Percentiles rank a stretch among this genome's conserved stretches.
These are phyloP conservation scores for Postia placenta DNA, from an alignment of 768 basidiomycete genomes.

Conservation along the genomic window DNA sequence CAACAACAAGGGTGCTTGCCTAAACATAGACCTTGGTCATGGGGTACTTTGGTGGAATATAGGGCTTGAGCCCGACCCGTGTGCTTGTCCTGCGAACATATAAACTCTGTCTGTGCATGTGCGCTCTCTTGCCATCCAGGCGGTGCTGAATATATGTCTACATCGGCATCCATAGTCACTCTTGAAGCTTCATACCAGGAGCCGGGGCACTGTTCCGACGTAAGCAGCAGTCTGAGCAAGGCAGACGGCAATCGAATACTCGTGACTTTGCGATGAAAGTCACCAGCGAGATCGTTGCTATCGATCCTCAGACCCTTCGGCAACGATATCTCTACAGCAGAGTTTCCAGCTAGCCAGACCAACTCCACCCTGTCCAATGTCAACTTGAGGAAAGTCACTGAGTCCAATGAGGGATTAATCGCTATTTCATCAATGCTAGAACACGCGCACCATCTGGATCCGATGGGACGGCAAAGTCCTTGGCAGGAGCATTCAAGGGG, in stretches of 20 bases:
- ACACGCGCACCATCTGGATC: slow-evolving; percentile 71
- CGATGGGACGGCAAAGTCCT: slow-evolving; percentile 49
- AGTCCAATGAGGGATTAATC: not conserved
- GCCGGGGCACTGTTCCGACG: slow-evolving; percentile 30
- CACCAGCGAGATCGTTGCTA: slow-evolving; percentile 71
- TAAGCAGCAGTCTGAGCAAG: slow-evolving; percentile 44
- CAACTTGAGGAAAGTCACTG: slow-evolving; percentile 84
- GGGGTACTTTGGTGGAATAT: slow-evolving; percentile 31
- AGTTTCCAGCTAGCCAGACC: slow-evolving; percentile 46
- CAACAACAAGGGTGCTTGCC: too few species aligned
- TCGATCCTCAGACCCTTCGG: slow-evolving; percentile 59
- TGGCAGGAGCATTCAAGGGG: slow-evolving; percentile 72
- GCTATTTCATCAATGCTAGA: not conserved
- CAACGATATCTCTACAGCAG: slow-evolving; percentile 49
- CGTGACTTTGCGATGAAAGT: slow-evolving; percentile 57
- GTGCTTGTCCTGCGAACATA: slow-evolving; percentile 61
- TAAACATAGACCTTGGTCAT: not conserved
- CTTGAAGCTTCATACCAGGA: slow-evolving; percentile 66
- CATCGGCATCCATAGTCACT: slow-evolving; percentile 42
- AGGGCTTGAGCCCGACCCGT: slow-evolving; percentile 60
- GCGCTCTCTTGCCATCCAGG: slow-evolving; percentile 46
- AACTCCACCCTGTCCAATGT: slow-evolving; percentile 47
- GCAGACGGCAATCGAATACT: slow-evolving; percentile 51
- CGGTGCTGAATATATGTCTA: slow-evolving; percentile 70
- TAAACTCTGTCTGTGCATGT: slow-evolving; percentile 54